Base-by-base conservation (phyloP, 2,329 filamentous ascomycete genomes). In the Pseudocercospora eumusae region DNA sequence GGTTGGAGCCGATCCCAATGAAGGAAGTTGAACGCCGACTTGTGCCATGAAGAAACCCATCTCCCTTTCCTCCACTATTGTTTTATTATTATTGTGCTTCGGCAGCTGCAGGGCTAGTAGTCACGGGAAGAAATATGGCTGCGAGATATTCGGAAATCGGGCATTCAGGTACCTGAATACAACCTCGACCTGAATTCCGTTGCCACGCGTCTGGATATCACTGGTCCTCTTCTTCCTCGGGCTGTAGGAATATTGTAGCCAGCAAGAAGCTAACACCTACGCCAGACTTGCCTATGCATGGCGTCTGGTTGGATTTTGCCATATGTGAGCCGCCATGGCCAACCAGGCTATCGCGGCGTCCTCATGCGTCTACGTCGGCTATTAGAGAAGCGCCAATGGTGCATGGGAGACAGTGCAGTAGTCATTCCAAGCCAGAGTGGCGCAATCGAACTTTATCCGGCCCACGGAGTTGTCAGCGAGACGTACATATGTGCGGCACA, bases 251-350 rank as follows among this genome's bases (percentile, higher is more conserved):
- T 28, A 36, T 27, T 54, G n/a, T n/a, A n/a, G n/a, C n/a, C n/a
- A 52, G 13, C 47, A 28, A 28, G 47, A 52, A 52, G 15, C 47
- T 52, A 56, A 28, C n/a, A 44, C 53, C 20, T 56, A 44, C 33
- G 25, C 36, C 27, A 44, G 18, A 15, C 31, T 44, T 56, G 53
- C 53, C 31, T 44, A 44, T 23, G 36, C 53, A 42, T 40, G 44
- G 53, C 53, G 20, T 56, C 33, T 56, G 53, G 33, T 56, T 56
- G 53, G 53, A 56, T 56, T n/a, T n/a, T 44, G 28, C 36, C 53
- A 25, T 27, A 42, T 20, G 20, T 44, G 23, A 21, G 13, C 23
- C 10, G 15, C 47, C 47, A 52, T 44, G 47, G 10, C 47, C 47
- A 25, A 52, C 47, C 47, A 52, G 47, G 23, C 25, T 8, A 28